Conservation (phyloP, 2,329 filamentous ascomycete genomes). For the Westerdykella ornata region DNA sequence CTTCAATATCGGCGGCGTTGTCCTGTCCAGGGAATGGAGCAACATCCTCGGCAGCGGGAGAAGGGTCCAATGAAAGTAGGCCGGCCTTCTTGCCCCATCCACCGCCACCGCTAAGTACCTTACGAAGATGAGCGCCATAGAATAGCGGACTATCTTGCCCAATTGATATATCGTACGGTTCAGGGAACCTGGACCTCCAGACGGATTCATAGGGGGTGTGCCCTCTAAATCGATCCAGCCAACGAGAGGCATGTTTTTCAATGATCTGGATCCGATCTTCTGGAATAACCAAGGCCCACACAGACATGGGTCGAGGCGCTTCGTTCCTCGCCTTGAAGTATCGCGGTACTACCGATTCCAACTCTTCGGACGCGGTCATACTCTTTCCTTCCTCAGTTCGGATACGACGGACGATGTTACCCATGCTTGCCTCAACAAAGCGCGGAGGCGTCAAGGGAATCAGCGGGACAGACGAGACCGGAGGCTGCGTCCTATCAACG, state of each 20-base stretch:
- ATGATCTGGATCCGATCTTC: slow-evolving; percentile 4
- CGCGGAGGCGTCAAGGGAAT: slow-evolving; percentile 58
- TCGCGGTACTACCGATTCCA: slow-evolving; percentile 58
- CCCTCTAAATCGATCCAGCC: background rate
- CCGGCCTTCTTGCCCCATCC: slow-evolving; percentile 80
- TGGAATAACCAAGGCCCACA: slow-evolving; percentile 68
- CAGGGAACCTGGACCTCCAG: slow-evolving; percentile 17
- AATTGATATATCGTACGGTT: slow-evolving; percentile 16
- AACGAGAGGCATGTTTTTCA: background rate
- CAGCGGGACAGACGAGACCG: slow-evolving; percentile 44
- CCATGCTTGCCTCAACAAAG: slow-evolving; percentile 58
- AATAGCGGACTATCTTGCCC: slow-evolving; percentile 10
- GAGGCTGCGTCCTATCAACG: background rate
- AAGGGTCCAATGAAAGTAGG: slow-evolving; percentile 68
- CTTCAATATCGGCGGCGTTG: slow-evolving; percentile 6
- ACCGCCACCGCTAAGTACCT: slow-evolving; percentile 67
- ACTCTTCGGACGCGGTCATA: slow-evolving; percentile 62
- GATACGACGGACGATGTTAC: slow-evolving; percentile 69
- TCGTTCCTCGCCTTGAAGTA: slow-evolving; percentile 46
- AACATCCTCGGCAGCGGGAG: slow-evolving; percentile 7
- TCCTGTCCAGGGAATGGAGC: slow-evolving; percentile 2
- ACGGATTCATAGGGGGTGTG: slow-evolving; percentile 9
- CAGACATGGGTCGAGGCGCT: slow-evolving; percentile 48
- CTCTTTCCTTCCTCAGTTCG: slow-evolving; percentile 40
- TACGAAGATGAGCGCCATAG: slow-evolving; percentile 39